phyloP scores from a whole-genome alignment of 2,329 filamentous ascomycete genomes.

The Cladosporium oxysporum region DNA sequence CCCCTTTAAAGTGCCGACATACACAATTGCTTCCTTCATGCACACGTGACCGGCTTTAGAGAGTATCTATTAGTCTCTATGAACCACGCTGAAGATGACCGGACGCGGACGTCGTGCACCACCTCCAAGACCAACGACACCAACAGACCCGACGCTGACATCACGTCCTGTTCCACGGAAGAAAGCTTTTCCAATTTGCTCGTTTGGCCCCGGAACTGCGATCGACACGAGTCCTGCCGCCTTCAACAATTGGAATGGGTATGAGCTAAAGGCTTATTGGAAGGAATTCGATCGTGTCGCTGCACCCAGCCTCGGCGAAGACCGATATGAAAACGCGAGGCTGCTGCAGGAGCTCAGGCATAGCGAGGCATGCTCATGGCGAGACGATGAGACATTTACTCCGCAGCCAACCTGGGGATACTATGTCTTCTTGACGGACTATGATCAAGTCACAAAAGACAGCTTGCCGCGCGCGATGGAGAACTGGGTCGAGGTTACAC shows the following conservation, averaged over 20 bases:
- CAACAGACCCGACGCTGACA: conserved; percentile 3
- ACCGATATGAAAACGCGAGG: background rate
- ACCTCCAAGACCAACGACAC: conserved; percentile 9
- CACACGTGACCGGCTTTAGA: background rate
- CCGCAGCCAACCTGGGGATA: conserved; percentile 8
- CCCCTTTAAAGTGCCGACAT: background rate
- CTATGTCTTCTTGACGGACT: conserved; percentile 11
- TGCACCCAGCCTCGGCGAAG: too few relatives aligned
- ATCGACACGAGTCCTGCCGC: background rate
- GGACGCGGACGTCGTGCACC: background rate
- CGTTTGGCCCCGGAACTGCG: conserved; percentile 2
- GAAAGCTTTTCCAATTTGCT: background rate
- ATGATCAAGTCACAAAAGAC: background rate
- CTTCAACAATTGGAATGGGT: background rate
- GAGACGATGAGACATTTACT: background rate
- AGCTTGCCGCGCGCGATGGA: background rate
- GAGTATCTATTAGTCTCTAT: background rate
- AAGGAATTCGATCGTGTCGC: conserved; percentile 2
- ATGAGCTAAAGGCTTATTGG: background rate
- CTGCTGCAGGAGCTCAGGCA: background rate
- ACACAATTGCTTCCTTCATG: background rate
- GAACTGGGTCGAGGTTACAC: background rate
- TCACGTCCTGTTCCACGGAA: conserved; percentile 11
- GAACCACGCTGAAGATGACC: background rate
- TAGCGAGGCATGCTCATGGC: background rate